Percentiles rank a stretch among this genome's conserved stretches.
These are phyloP conservation scores for Castanea mollissima DNA, from an alignment of 306 rosid species.

Conservation along the genomic window DNA sequence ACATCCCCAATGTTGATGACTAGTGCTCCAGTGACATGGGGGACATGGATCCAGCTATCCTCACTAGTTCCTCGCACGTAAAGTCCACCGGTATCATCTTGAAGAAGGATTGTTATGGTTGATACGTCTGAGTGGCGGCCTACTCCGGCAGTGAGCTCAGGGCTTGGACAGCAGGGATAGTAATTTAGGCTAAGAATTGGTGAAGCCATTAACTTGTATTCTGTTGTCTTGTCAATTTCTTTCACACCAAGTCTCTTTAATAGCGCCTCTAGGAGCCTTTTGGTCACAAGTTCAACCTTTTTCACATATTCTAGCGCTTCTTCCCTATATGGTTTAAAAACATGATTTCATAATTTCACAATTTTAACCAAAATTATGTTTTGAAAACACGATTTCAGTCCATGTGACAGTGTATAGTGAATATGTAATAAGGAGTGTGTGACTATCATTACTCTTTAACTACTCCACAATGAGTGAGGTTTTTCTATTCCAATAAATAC, in stretches of 20 bases:
- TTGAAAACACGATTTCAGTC: too few species aligned
- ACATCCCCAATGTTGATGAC: conserved; percentile 43
- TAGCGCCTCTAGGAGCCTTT: conserved; percentile 29
- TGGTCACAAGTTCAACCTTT: conserved; percentile 17
- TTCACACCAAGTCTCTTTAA: conserved; percentile 28
- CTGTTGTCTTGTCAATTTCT: conserved; percentile 30
- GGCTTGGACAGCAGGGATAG: conserved; percentile 43
- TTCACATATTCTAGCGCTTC: conserved; percentile 39
- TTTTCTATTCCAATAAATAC: too few species aligned
- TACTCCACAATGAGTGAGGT: too few species aligned
- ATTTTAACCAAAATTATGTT: too few species aligned
- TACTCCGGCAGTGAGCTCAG: conserved; percentile 32
- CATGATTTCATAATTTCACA: too few species aligned
- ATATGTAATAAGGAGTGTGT: too few species aligned
- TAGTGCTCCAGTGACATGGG: conserved; percentile 37
- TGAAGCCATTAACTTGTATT: conserved; percentile 31
- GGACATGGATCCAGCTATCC: conserved; percentile 36
- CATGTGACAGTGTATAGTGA: too few species aligned
- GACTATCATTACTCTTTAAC: too few species aligned
- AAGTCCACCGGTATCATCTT: conserved; percentile 38
- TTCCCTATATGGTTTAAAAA: conserved; percentile 19
- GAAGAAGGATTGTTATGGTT: conserved; percentile 40
- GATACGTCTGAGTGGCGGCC: conserved; percentile 41
- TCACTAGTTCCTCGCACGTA: conserved; percentile 30
- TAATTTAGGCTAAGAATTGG: conserved; percentile 32